phyloP scores from a whole-genome alignment of 345 rosid genomes.

The Garcia nutans region DNA sequence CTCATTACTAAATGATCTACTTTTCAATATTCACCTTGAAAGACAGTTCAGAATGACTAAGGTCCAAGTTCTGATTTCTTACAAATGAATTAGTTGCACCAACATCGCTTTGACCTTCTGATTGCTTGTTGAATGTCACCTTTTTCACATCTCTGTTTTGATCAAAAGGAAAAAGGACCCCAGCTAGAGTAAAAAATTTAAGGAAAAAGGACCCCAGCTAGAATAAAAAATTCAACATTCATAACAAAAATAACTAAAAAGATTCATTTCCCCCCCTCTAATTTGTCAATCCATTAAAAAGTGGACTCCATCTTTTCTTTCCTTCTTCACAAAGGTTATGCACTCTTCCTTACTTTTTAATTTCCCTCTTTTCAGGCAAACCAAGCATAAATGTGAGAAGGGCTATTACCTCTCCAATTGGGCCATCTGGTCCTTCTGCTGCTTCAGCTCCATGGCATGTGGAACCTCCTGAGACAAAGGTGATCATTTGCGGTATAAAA shows the following conservation, averaged over 20 bases:
- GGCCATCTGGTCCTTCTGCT: not conserved
- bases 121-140: not conserved
- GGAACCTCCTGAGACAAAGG: not conserved
- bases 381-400: not conserved
- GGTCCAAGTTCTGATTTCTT: not conserved
- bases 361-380: no score
- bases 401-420: not conserved
- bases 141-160: not conserved
- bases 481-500: not conserved
- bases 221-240: not conserved
- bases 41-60: not conserved
- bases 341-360: no score
- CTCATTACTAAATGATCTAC: no score
- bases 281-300: no score
- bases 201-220: not conserved
- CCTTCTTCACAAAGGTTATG: no score
- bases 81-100: no score
- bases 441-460: not conserved
- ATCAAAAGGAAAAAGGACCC: not conserved
- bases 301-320: no score
- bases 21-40: no score
- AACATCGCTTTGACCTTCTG: not conserved
- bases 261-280: not conserved
- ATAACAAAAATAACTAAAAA: not conserved
- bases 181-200: not conserved